phyloP scores from a whole-genome alignment of 2,329 filamentous ascomycete genomes.

The Alternaria sp. region DNA sequence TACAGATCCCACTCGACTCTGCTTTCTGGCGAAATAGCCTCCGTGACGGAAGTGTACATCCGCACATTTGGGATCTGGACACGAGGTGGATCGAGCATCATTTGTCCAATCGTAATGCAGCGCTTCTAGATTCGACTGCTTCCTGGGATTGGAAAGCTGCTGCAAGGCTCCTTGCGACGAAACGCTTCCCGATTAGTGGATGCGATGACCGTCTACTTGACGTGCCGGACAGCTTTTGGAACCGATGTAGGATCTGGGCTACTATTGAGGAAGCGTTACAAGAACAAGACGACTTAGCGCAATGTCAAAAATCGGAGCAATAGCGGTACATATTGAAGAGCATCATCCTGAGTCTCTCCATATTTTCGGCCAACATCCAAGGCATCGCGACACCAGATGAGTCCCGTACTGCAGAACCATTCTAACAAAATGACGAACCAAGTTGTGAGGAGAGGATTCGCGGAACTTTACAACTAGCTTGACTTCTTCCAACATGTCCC shows the following conservation, averaged over 20 bases:
- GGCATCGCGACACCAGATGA: neutral
- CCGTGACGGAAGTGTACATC: constrained; percentile 30
- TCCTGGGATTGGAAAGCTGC: constrained; percentile 32
- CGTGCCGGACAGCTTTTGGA: constrained; percentile 35
- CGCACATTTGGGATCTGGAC: constrained; percentile 40
- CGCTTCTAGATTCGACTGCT: constrained; percentile 2
- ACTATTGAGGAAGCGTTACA: constrained; percentile 30
- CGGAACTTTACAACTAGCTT: neutral
- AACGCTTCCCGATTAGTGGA: constrained; percentile 22
- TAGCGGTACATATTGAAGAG: neutral
- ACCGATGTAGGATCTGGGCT: constrained; percentile 40
- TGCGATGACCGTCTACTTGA: constrained; percentile 22
- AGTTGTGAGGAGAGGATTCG: neutral
- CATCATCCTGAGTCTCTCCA: neutral
- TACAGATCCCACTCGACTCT: constrained; percentile 33
- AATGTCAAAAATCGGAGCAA: neutral
- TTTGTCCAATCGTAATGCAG: neutral
- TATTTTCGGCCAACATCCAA: neutral
- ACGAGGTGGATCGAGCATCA: constrained; percentile 19
- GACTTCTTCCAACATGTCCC: neutral
- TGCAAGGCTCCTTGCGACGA: constrained; percentile 27
- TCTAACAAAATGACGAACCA: neutral
- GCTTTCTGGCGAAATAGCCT: constrained; percentile 38
- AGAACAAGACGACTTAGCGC: neutral
- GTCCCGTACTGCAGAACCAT: neutral